Percentiles rank a stretch among this genome's conserved stretches.
These are phyloP conservation scores for Leucogyrophana mollusca DNA, from an alignment of 768 basidiomycete genomes.

Conservation along the genomic window DNA sequence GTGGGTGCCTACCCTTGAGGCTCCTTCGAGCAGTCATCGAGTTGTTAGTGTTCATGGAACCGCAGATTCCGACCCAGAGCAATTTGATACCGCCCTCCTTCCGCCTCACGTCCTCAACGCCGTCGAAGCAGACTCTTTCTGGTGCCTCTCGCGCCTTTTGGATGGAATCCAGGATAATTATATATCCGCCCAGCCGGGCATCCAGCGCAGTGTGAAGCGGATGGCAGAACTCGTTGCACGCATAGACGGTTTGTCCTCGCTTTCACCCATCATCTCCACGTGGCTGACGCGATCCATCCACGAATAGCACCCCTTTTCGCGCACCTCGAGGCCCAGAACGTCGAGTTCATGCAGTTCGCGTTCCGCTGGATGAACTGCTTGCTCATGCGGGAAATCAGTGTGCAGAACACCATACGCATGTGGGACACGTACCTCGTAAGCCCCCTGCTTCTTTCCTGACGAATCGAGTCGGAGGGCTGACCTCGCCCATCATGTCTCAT, in stretches of 20 bases:
- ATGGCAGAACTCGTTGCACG: conserved; percentile 93
- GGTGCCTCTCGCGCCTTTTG: conserved; percentile 93
- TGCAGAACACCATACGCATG: conserved; percentile 96
- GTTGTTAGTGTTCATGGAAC: too few species aligned
- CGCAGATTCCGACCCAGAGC: conserved; percentile 87
- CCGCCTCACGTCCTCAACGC: conserved; percentile 73
- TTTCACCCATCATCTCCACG: not conserved
- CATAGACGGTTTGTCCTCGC: conserved; percentile 67
- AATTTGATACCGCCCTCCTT: conserved; percentile 77
- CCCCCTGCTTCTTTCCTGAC: conserved; percentile 3
- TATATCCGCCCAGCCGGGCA: conserved; percentile 94
- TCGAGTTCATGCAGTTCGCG: conserved; percentile 99
- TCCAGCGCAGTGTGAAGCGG: conserved; percentile 87
- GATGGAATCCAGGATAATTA: conserved; percentile 99
- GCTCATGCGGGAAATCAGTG: conserved; percentile 96
- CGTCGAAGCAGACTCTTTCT: conserved; percentile 96
- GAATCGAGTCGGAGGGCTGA: not conserved
- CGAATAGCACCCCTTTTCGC: conserved; percentile 73
- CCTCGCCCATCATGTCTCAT: conserved; percentile 2
- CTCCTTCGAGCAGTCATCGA: too few species aligned
- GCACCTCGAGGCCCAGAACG: conserved; percentile 87
- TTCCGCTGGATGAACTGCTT: conserved; percentile 99
- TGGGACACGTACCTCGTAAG: conserved; percentile 99
- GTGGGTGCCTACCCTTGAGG: conserved; percentile 38
- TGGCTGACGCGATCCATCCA: not conserved